phyloP scores from a whole-genome alignment of 1,284 basidiomycete genomes.

The Chalciporus sp. region DNA sequence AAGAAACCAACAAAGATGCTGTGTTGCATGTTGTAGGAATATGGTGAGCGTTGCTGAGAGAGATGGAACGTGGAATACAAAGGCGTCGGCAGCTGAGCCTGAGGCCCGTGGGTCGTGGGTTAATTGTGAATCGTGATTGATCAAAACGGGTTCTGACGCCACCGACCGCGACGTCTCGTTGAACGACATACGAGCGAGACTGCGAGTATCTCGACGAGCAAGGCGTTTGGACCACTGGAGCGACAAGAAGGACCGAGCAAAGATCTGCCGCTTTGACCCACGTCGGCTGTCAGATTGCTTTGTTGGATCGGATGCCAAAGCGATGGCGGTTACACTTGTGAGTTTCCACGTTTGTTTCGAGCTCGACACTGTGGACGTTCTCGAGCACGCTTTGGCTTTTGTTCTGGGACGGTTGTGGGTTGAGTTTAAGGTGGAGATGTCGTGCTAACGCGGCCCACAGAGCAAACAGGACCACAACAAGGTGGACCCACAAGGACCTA shows the following conservation, averaged over 20 bases:
- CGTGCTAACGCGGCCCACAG: slow-evolving; percentile 11
- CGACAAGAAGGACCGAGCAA: background rate
- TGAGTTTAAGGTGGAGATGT: slow-evolving; percentile 13
- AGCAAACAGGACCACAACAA: slow-evolving; percentile 36
- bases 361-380: slow-evolving; percentile 1
- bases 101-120: background rate
- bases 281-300: slow-evolving; percentile 15
- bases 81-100: background rate
- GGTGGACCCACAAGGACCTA: slow-evolving; percentile 38
- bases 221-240: background rate
- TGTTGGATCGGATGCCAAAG: slow-evolving; percentile 5
- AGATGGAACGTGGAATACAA: background rate
- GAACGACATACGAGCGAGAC: slow-evolving; percentile 4
- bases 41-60: background rate
- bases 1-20: background rate
- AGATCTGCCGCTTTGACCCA: slow-evolving; percentile 17
- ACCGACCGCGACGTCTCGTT: background rate
- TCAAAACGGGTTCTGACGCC: slow-evolving; percentile 9
- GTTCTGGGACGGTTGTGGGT: slow-evolving; percentile 14
- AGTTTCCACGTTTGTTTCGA: slow-evolving; percentile 6
- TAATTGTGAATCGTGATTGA: background rate
- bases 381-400: slow-evolving; percentile 2
- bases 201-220: background rate
- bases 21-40: background rate
- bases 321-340: slow-evolving; percentile 20